Conservation (phyloP, 2,329 filamentous ascomycete genomes). For the Paraphaeosphaeria sporulosa region DNA sequence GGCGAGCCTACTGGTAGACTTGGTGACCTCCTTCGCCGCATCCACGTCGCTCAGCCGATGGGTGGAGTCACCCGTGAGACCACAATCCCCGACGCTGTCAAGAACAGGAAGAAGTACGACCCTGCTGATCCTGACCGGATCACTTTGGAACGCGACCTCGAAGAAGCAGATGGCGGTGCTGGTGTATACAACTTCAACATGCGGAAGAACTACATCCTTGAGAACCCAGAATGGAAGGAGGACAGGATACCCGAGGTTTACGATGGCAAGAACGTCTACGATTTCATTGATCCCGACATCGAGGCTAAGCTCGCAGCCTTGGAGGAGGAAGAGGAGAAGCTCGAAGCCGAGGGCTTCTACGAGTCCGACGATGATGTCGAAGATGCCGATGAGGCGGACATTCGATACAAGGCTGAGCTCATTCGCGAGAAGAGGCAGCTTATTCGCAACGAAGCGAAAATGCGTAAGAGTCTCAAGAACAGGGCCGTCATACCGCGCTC, state of each 20-base stretch:
- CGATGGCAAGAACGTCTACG: conserved; percentile 96
- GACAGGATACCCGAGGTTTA: conserved; percentile 95
- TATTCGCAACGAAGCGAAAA: conserved; percentile 91
- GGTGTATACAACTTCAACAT: conserved; percentile 97
- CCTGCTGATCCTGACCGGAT: conserved; percentile 85
- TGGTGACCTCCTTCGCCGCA: conserved; percentile 88
- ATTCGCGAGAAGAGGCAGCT: conserved; percentile 94
- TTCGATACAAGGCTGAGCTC: conserved; percentile 88
- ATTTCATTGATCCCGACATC: conserved; percentile 97
- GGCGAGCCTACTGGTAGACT: conserved; percentile 81
- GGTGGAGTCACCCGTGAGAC: conserved; percentile 79
- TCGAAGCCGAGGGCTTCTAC: conserved; percentile 93
- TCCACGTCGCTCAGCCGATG: conserved; percentile 95
- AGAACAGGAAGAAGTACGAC: conserved; percentile 86
- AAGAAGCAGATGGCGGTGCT: conserved; percentile 90
- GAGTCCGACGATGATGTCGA: conserved; percentile 77
- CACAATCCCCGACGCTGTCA: conserved; percentile 86
- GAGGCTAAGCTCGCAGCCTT: conserved; percentile 89
- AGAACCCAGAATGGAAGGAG: conserved; percentile 91
- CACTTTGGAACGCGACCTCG: conserved; percentile 82
- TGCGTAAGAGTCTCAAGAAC: conserved; percentile 98
- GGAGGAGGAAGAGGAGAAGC: conserved; percentile 93
- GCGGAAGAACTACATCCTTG: conserved; percentile 84
- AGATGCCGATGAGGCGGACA: conserved; percentile 86
- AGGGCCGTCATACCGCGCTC: conserved; percentile 89